A percentile compares a stretch with the other conserved stretches of the same genome.
Conservation (phyloP, 805 yeast species). For the Candida orba region DNA sequence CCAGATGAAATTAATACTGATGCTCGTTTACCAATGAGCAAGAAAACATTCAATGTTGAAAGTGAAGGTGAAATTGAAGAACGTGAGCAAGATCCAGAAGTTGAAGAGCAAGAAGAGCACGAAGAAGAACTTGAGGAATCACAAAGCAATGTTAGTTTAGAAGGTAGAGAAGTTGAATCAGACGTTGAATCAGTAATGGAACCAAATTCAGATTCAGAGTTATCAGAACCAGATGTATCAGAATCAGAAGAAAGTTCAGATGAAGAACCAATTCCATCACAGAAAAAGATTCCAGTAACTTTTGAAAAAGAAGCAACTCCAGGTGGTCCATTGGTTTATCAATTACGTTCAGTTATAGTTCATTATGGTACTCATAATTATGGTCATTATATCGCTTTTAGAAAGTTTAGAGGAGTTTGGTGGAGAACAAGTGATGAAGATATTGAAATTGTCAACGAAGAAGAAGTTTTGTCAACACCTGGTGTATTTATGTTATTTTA, state of each 20-base stretch:
- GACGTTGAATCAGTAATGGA: slow-evolving; percentile 1
- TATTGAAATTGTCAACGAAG: slow-evolving; percentile 71
- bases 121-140: neutral
- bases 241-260: neutral
- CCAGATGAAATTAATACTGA: slow-evolving; percentile 68
- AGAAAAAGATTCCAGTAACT: slow-evolving; percentile 5
- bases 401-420: slow-evolving; percentile 81
- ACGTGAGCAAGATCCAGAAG: slow-evolving; percentile 1
- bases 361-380: slow-evolving; percentile 96
- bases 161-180: neutral
- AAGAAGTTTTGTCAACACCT: slow-evolving; percentile 71
- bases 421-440: slow-evolving; percentile 93
- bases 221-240: neutral
- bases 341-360: slow-evolving; percentile 77
- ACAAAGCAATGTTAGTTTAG: neutral
- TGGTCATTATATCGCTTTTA: slow-evolving; percentile 92
- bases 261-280: slow-evolving; percentile 6
- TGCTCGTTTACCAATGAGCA: slow-evolving; percentile 68
- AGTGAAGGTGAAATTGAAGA: slow-evolving; percentile 7
- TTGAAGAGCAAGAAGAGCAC: neutral
- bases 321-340: slow-evolving; percentile 47
- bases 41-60: slow-evolving; percentile 25
- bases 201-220: neutral
- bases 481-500: slow-evolving; percentile 93
- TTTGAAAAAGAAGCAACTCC: slow-evolving; percentile 15